A percentile compares a stretch with the other conserved stretches of the same genome.
Conservation (phyloP, 805 yeast genomes). For the Wickerhamomyces strasburgensis region DNA sequence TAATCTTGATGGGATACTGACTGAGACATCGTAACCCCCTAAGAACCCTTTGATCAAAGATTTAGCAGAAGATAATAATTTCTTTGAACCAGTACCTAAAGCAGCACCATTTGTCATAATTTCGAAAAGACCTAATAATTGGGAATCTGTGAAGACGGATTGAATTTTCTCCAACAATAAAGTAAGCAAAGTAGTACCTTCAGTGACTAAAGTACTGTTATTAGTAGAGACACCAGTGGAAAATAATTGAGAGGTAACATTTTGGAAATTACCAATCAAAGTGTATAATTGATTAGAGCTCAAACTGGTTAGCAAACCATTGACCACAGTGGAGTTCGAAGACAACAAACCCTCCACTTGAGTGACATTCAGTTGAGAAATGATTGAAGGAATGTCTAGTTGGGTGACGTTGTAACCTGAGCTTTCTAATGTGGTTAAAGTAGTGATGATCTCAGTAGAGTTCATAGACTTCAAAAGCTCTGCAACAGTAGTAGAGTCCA, state of each 20-base stretch:
- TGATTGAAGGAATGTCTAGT: slow-evolving; percentile 59
- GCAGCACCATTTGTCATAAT: slow-evolving; percentile 24
- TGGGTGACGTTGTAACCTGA: slow-evolving; percentile 55
- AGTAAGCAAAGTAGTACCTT: slow-evolving; percentile 16
- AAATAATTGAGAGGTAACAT: slow-evolving; percentile 20
- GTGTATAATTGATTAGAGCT: slow-evolving; percentile 17
- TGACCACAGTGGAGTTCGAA: slow-evolving; percentile 19
- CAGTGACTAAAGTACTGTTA: slow-evolving; percentile 4
- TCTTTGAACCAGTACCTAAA: slow-evolving; percentile 24
- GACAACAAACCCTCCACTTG: slow-evolving; percentile 23
- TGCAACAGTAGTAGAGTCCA: slow-evolving; percentile 19
- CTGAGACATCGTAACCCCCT: slow-evolving; percentile 8
- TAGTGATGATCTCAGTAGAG: slow-evolving; percentile 19
- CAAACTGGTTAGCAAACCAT: slow-evolving; percentile 17
- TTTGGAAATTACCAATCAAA: slow-evolving; percentile 17
- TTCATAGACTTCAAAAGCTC: slow-evolving; percentile 20
- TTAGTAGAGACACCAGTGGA: slow-evolving; percentile 12
- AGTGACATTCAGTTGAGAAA: slow-evolving; percentile 19
- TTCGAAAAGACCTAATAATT: slow-evolving; percentile 21
- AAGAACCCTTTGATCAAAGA: slow-evolving; percentile 18
- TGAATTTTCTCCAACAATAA: slow-evolving; percentile 16
- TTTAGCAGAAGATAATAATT: slow-evolving; percentile 15
- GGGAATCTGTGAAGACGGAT: slow-evolving; percentile 19
- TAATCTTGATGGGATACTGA: slow-evolving; percentile 17
- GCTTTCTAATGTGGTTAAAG: slow-evolving; percentile 12